Base-by-base conservation (phyloP, 2,329 filamentous ascomycete genomes). In the Fusarium nygamai region DNA sequence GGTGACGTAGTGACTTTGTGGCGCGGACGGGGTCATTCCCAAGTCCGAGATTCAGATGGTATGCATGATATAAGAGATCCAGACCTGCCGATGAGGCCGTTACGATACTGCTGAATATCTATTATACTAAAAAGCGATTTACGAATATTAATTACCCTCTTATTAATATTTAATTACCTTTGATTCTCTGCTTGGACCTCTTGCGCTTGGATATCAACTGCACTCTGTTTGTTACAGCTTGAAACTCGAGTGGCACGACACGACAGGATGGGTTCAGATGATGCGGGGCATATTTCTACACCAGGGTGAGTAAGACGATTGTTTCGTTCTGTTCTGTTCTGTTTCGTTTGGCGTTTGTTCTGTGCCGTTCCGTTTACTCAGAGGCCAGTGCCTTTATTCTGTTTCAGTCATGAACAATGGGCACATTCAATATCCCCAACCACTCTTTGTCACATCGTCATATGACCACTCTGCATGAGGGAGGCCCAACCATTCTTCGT, bases 1-100 rank as follows among this genome's bases (percentile, higher is more conserved):
- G 75, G 76, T 78, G 76, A 77, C 76, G 76, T 78, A 78, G 68
- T 60, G 58, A 54, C 20, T 61, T 39, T 57, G 75, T 77, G 74
- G 74, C 74, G 75, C 70, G 63, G 71, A 65, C 51, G 48, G 68
- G 56, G 39, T 58, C 60, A 58, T 64, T 54, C 64, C 54, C 68
- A 72, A 64, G 62, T 53, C 64, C 46, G 46, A 48, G 59, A 36
- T 17, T 24, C n/a, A 51, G 38, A 38, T 51, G 39, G 29, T 58
- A 57, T 41, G 51, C 66, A 70, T 70, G 51, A 60, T 70, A 69
- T 58, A 76, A 64, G 46, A 75, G 57, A 36, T 54, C 31, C 33
- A 51, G 61, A 41, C 36, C 51, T 54, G 61, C 57, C 56, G 44
- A 29, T 33, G 38, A 53, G 39, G 56, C 14, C 27, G 36, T n/a